A percentile compares a stretch with the other conserved stretches of the same genome.
Evolutionary conservation across 2,329 filamentous ascomycete species (phyloP).

Genomic region (Sclerotiophoma versabilis): DNA sequence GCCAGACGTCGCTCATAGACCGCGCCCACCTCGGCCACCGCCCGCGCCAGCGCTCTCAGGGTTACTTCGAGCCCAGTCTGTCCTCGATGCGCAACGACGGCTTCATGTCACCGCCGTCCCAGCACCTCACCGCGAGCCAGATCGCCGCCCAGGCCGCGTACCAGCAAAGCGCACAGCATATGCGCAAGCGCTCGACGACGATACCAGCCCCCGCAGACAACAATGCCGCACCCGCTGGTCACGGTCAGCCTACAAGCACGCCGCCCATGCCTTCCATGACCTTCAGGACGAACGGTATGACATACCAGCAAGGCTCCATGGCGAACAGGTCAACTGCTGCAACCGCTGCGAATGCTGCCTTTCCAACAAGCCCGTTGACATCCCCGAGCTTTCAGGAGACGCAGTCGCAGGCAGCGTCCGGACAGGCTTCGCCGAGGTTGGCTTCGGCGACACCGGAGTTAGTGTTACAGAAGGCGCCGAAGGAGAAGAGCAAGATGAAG

Average conservation of each 20-base stretch:
- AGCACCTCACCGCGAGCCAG: conserved; percentile 68
- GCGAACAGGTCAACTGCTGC: conserved; percentile 71
- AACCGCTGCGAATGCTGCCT: conserved; percentile 75
- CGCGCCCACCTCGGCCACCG: conserved; percentile 55
- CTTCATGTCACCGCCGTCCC: conserved; percentile 48
- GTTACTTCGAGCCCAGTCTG: conserved; percentile 77
- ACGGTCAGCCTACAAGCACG: conserved; percentile 58
- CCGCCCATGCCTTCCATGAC: conserved; percentile 60
- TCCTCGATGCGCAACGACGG: conserved; percentile 61
- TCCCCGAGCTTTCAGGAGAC: conserved; percentile 49
- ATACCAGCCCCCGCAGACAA: conserved; percentile 63
- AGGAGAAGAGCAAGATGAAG: conserved; percentile 81
- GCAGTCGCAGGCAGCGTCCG: conserved; percentile 21
- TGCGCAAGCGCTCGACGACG: conserved; percentile 76
- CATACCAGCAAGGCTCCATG: conserved; percentile 68
- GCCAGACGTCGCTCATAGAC: conserved; percentile 22
- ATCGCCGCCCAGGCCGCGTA: conserved; percentile 82
- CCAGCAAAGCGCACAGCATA: conserved; percentile 62
- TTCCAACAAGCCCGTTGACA: conserved; percentile 66
- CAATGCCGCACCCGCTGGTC: conserved; percentile 22
- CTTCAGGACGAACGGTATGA: conserved; percentile 52
- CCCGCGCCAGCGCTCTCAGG: conserved; percentile 75
- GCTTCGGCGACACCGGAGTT: conserved; percentile 29
- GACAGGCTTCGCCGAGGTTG: conserved; percentile 45
- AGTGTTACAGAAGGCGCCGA: conserved; percentile 68